Evolutionary conservation across 805 yeast genomes (phyloP).

Genomic region (Yarrowia divulgata): DNA sequence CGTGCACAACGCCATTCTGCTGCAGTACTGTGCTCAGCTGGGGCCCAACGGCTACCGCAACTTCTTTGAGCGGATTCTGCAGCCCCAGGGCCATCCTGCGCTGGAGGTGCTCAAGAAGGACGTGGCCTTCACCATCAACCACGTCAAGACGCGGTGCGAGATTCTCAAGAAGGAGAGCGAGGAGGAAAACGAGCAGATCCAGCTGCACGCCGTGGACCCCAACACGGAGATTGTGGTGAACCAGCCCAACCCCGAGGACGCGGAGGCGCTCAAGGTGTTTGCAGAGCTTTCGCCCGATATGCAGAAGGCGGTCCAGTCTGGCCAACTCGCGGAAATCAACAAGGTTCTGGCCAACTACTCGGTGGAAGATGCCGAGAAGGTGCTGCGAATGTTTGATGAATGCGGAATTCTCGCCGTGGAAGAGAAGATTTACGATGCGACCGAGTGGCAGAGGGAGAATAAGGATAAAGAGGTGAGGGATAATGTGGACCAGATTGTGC

Average conservation of each 20-base stretch:
- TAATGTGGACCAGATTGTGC: constrained; percentile 30
- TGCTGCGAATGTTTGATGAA: constrained; percentile 75
- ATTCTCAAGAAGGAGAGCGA: constrained; percentile 61
- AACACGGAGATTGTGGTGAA: constrained; percentile 73
- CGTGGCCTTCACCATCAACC: constrained; percentile 74
- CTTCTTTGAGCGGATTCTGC: constrained; percentile 70
- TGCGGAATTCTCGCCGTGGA: constrained; percentile 85
- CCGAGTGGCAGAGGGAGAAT: constrained; percentile 49
- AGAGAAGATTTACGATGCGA: constrained; percentile 55
- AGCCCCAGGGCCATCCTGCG: constrained; percentile 63
- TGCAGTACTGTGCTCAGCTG: constrained; percentile 68
- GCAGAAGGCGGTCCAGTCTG: constrained; percentile 78
- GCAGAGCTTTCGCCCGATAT: constrained; percentile 68
- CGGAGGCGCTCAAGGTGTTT: constrained; percentile 57
- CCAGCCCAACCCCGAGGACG: constrained; percentile 64
- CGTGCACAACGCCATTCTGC: constrained; percentile 79
- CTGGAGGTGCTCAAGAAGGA: constrained; percentile 73
- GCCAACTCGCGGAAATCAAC: constrained; percentile 78
- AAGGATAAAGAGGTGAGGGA: constrained; percentile 34
- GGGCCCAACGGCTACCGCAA: constrained; percentile 63
- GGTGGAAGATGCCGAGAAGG: constrained; percentile 78
- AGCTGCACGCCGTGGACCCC: constrained; percentile 87
- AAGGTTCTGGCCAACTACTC: constrained; percentile 76
- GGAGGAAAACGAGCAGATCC: constrained; percentile 62
- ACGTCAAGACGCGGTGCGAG: constrained; percentile 77